These are phyloP conservation scores for Dujonia santamariae DNA, from an alignment of 1,139 yeast species.

Conservation along the genomic window DNA sequence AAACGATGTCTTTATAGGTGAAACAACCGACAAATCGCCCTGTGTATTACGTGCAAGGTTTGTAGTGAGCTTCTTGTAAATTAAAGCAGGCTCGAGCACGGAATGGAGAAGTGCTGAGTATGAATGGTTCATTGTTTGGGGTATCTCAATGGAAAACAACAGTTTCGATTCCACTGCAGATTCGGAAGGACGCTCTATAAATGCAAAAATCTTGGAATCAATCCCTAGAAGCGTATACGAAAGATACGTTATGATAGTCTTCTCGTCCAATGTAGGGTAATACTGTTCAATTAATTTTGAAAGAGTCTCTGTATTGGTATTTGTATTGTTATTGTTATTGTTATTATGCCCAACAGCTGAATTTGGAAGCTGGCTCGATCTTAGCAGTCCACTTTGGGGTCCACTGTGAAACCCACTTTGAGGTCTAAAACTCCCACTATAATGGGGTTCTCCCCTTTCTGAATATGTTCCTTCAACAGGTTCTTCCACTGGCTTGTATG, in stretches of 20 bases:
- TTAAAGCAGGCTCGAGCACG: slow-evolving; percentile 70
- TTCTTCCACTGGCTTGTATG: neutral
- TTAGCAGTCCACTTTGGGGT: too few species aligned
- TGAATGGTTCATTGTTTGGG: slow-evolving; percentile 54
- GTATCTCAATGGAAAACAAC: slow-evolving; percentile 49
- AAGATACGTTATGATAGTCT: slow-evolving; percentile 52
- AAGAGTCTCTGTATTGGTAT: slow-evolving; percentile 2
- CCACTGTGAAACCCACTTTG: too few species aligned
- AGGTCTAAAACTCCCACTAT: too few species aligned
- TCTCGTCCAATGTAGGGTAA: slow-evolving; percentile 41
- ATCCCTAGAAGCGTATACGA: slow-evolving; percentile 73
- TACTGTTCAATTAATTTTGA: slow-evolving; percentile 23
- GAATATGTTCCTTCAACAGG: neutral
- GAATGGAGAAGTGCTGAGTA: slow-evolving; percentile 54
- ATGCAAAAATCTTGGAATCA: slow-evolving; percentile 60
- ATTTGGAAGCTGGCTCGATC: too few species aligned
- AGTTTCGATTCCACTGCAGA: slow-evolving; percentile 23
- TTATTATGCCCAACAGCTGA: neutral
- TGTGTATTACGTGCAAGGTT: neutral
- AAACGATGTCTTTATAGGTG: slow-evolving; percentile 66
- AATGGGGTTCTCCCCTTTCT: too few species aligned
- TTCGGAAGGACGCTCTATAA: slow-evolving; percentile 26
- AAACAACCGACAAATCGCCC: slow-evolving; percentile 20
- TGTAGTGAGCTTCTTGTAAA: slow-evolving; percentile 47
- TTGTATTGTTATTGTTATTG: neutral